phyloP scores from a whole-genome alignment of 768 basidiomycete species.

The Tremella yokohamensis region DNA sequence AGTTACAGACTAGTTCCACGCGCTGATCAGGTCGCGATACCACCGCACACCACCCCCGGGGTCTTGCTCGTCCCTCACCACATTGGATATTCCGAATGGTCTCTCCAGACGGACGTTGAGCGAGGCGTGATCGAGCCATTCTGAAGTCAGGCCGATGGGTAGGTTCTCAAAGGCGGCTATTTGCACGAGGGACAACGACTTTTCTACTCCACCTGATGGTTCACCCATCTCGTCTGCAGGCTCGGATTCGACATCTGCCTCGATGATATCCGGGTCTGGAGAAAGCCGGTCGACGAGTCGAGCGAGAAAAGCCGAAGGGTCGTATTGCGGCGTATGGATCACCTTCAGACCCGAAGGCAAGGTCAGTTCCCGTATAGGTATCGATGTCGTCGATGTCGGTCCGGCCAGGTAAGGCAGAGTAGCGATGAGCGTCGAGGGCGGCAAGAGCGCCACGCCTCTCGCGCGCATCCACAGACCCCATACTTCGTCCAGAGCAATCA shows the following conservation, averaged over 20 bases:
- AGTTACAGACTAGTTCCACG: conserved; percentile 8
- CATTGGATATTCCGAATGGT: conserved; percentile 37
- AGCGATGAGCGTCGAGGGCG: conserved; percentile 79
- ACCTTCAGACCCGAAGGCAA: conserved; percentile 74
- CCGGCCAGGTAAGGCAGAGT: conserved; percentile 65
- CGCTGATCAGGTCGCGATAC: conserved; percentile 53
- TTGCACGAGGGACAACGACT: conserved; percentile 56
- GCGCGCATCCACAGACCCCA: conserved; percentile 97
- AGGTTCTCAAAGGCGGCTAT: conserved; percentile 69
- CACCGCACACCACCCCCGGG: conserved; percentile 57
- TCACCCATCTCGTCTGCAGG: background rate
- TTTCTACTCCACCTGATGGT: conserved; percentile 45
- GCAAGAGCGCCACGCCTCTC: conserved; percentile 83
- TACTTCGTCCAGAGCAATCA: conserved; percentile 83
- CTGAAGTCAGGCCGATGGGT: conserved; percentile 67
- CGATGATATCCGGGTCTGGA: conserved; percentile 31
- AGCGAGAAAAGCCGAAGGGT: conserved; percentile 63
- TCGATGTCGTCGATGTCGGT: conserved; percentile 57
- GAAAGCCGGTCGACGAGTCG: conserved; percentile 56
- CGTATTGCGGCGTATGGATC: conserved; percentile 76
- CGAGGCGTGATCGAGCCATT: conserved; percentile 66
- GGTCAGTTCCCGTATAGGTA: conserved; percentile 64
- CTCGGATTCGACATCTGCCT: background rate
- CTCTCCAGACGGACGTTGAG: background rate
- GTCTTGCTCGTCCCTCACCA: conserved; percentile 72